Conservation (phyloP, 2,329 filamentous ascomycete species). For the Fusarium sp. region DNA sequence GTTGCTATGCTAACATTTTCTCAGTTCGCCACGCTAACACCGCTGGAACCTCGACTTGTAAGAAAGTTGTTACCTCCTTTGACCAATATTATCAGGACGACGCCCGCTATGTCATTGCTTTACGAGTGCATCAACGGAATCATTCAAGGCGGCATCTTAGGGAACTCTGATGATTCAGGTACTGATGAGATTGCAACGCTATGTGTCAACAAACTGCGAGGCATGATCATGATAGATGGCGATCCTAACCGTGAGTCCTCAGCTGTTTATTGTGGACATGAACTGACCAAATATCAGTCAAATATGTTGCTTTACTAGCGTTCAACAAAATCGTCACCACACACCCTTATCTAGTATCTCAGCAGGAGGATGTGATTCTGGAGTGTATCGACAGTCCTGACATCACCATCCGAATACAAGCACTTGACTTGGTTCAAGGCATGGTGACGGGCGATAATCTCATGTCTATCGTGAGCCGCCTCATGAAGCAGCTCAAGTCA, state of each 20-base stretch:
- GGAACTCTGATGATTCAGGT: constrained; percentile 82
- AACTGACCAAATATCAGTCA: constrained; percentile 68
- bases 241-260: constrained; percentile 85
- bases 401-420: constrained; percentile 94
- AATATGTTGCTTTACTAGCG: constrained; percentile 95
- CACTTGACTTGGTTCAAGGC: constrained; percentile 88
- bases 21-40: constrained; percentile 93
- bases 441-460: constrained; percentile 94
- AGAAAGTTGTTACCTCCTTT: constrained; percentile 92
- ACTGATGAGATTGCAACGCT: constrained; percentile 92
- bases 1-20: background rate
- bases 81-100: constrained; percentile 93
- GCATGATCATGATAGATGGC: constrained; percentile 93
- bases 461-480: constrained; percentile 82
- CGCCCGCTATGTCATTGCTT: constrained; percentile 95
- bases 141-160: constrained; percentile 94
- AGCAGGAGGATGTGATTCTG: constrained; percentile 96
- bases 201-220: constrained; percentile 91
- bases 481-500: constrained; percentile 87
- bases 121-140: constrained; percentile 99
- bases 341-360: constrained; percentile 87
- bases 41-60: constrained; percentile 89
- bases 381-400: constrained; percentile 96
- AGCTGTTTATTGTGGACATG: background rate
- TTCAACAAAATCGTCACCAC: constrained; percentile 95